These are phyloP conservation scores for Insectozyma bohioensis DNA, from an alignment of 1,139 yeast species.

Conservation along the genomic window DNA sequence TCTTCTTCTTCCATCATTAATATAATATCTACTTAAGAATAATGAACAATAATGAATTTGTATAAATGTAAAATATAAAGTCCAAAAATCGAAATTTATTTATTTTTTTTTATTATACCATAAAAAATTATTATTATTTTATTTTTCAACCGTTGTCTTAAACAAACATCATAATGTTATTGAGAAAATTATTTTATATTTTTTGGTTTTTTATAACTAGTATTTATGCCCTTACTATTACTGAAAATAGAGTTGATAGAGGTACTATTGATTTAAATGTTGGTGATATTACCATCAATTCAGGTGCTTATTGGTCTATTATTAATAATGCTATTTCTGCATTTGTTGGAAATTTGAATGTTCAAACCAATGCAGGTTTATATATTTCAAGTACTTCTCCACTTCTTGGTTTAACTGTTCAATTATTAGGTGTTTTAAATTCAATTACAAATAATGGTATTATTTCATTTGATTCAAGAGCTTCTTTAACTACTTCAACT, in stretches of 20 bases:
- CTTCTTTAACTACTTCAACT: conserved; percentile 18
- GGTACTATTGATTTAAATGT: conserved; percentile 20
- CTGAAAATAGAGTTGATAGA: conserved; percentile 11
- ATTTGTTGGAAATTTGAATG: conserved; percentile 23
- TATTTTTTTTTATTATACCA: no score
- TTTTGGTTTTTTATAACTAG: conserved; percentile 3
- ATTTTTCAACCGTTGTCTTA: no score
- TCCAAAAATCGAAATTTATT: no score
- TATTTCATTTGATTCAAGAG: conserved; percentile 23
- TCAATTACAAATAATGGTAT: conserved; percentile 20
- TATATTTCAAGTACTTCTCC: conserved; percentile 17
- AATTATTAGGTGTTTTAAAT: conserved; percentile 12
- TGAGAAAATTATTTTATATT: no score
- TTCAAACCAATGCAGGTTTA: conserved; percentile 23
- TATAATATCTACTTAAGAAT: no score
- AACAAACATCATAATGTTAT: no score
- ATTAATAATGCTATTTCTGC: conserved; percentile 27
- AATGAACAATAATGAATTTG: no score
- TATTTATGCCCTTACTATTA: conserved; percentile 4
- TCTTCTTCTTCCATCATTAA: no score
- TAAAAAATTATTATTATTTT: no score
- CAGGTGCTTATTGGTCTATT: conserved; percentile 34
- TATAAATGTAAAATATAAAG: no score
- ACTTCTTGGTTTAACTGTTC: conserved; percentile 14
- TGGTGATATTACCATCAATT: conserved; percentile 27